phyloP scores from a whole-genome alignment of 1,139 yeast species.

The Wickerhamomyces sp. region DNA sequence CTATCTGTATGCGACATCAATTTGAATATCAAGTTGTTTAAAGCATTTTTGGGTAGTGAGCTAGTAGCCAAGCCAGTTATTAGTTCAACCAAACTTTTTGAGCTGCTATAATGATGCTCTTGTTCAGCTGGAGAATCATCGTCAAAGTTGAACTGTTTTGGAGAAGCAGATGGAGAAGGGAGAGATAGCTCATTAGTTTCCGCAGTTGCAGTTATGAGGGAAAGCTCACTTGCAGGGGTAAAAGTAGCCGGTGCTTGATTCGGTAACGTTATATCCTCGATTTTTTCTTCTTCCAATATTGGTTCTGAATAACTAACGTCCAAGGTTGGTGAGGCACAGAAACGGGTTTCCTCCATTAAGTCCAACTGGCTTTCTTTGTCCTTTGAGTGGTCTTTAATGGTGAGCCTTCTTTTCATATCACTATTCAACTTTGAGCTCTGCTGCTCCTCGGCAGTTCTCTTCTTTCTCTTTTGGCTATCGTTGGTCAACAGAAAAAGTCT shows the following conservation, averaged over 20 bases:
- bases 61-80: slow-evolving; percentile 26
- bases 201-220: not conserved
- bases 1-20: slow-evolving; percentile 65
- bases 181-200: slow-evolving; percentile 41
- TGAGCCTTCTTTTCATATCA: slow-evolving; percentile 17
- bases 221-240: not conserved
- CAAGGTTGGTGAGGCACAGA: not conserved
- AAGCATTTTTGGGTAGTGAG: slow-evolving; percentile 13
- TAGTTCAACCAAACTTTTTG: slow-evolving; percentile 26
- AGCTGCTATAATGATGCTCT: slow-evolving; percentile 15
- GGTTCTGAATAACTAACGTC: not conserved
- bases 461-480: slow-evolving; percentile 9
- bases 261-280: not conserved
- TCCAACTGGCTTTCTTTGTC: not conserved
- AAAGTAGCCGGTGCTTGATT: not conserved
- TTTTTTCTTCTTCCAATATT: not conserved
- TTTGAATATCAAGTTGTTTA: slow-evolving; percentile 45
- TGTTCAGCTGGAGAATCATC: slow-evolving; percentile 11
- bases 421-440: slow-evolving; percentile 6
- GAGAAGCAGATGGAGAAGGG: slow-evolving; percentile 70
- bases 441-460: slow-evolving; percentile 19
- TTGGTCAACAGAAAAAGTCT: slow-evolving; percentile 3
- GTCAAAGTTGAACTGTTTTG: slow-evolving; percentile 37
- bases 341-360: not conserved
- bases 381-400: slow-evolving; percentile 9